Evolutionary conservation across 352 stramenopile species (phyloP), one percentile per base, ranked within the genome.

Genomic region (Plasmopara viticola): DNA sequence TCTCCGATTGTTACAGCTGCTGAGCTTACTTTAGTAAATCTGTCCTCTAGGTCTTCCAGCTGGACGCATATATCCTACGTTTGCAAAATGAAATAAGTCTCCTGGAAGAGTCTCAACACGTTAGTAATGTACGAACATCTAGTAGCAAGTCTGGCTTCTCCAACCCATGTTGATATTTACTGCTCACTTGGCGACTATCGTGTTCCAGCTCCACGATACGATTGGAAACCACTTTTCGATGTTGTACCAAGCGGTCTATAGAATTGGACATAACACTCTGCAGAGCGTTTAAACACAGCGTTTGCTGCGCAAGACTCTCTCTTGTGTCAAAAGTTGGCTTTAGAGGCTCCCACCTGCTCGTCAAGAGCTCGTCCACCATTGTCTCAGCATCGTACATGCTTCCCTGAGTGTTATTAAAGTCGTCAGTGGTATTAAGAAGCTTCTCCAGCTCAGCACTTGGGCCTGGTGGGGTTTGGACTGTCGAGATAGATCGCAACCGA

Each of bases 11-110:
- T 60, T 15, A 92, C 71, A 7, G 81, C 81, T 0, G 81, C 83
- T n/a, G 79, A 87, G 45, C 81, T 92, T 49, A 92, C 78, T 70
- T 92, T 92, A 14, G 78, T 86, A 53, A 92, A 92, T 39, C 81
- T 76, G 59, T 92, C 79, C 60, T 92, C 81, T 25, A 92, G 55
- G 46, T 90, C 81, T 48, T 90, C 81, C 77, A 92, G 86, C 51
- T 89, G 75, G 14, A 60, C 62, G 51, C 75, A 87, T 28, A 91
- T 84, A 48, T 83, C 59, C 76, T 91, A 55, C 10, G 31, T 12
- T 12, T 12, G 62, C 52, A 44, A 29, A 37, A 31, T n/a, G 50
- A 44, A 42, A 43, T 31, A 40, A 45, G 9, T 2, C 13, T 62
- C 37, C 41, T 5, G 20, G 18, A 13, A 46, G 7, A 39, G 42